phyloP scores from a whole-genome alignment of 1,284 basidiomycete genomes.

The Microbotryum lychnidis-dioicae region DNA sequence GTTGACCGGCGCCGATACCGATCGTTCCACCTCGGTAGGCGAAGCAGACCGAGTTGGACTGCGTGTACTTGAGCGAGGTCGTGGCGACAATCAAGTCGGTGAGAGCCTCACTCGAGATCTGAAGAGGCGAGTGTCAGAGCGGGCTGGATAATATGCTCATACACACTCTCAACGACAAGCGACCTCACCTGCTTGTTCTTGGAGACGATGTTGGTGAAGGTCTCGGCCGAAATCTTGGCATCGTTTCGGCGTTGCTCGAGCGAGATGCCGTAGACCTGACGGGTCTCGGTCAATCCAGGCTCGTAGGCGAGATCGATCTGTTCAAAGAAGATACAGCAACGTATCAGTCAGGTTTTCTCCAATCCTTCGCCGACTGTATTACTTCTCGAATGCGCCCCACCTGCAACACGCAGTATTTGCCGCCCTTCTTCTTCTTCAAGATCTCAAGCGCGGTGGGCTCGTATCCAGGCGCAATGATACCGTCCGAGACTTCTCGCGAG shows the following conservation, averaged over 20 bases:
- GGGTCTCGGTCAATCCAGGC: slow-evolving; percentile 73
- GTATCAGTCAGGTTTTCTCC: neutral
- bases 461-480: slow-evolving; percentile 93
- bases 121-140: slow-evolving; percentile 10
- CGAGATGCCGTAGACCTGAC: slow-evolving; percentile 88
- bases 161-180: neutral
- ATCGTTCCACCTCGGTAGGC: slow-evolving; percentile 87
- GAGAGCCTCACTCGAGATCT: slow-evolving; percentile 65
- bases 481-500: slow-evolving; percentile 94
- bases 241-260: slow-evolving; percentile 90
- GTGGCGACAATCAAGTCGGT: slow-evolving; percentile 90
- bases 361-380: neutral
- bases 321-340: neutral
- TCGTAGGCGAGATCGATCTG: slow-evolving; percentile 77
- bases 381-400: slow-evolving; percentile 44
- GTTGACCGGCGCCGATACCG: slow-evolving; percentile 94
- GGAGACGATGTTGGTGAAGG: slow-evolving; percentile 84
- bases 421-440: slow-evolving; percentile 91
- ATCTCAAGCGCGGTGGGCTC: slow-evolving; percentile 80
- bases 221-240: slow-evolving; percentile 68
- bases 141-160: neutral
- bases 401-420: slow-evolving; percentile 96
- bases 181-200: slow-evolving; percentile 67
- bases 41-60: slow-evolving; percentile 97
- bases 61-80: slow-evolving; percentile 95